Evolutionary conservation across 2,329 filamentous ascomycete species (phyloP), one percentile per base, ranked within the genome.

Genomic region (Massarina eburnea): DNA sequence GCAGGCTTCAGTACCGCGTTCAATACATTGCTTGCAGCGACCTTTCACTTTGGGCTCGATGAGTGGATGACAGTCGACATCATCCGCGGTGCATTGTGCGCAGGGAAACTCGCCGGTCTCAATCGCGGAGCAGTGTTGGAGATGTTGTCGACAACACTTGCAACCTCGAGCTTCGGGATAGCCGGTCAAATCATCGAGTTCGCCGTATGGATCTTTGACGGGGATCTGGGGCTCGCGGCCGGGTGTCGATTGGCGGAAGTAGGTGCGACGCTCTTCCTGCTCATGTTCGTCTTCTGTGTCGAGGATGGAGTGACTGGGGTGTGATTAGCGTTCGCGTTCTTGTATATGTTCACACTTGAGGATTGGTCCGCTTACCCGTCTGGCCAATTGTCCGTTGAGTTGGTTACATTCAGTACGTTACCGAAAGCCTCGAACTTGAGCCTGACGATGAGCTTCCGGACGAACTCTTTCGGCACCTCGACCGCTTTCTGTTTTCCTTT

Each of bases 131-230:
- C 56, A 72, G 3, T 15, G 24, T 18, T 27, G 55, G 7, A 20
- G 55, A 22, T 46, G 42, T 43, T 41, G 41, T 12, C 62, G 58
- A 44, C 73, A 75, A 3, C 49, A 41, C 19, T 52, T 49, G 47
- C 72, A 75, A 3, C 66, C 68, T 32, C 67, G 59, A 9, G 63
- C 59, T 4, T 36, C 57, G 5, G 71, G 68, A 21, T 69, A 52
- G 1, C 67, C 65, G 4, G 62, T 65, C 1, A 70, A 40, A 27
- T 68, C 66, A n/a, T 63, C 50, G 1, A 57, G 5, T 12, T 56
- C 35, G 4, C 43, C 44, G 1, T 36, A 19, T 3, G 66, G 64
- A 41, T 68, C 65, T n/a, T 9, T n/a, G 17, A 69, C 52, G 1
- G 54, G 50, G 0, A 19, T 14, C 38, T 65, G 64, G 4, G 26